A percentile compares a stretch with the other conserved stretches of the same genome.
These are phyloP conservation scores for Oryza coarctata DNA, from an alignment of 176 grass and related monocot genomes.

Conservation along the genomic window DNA sequence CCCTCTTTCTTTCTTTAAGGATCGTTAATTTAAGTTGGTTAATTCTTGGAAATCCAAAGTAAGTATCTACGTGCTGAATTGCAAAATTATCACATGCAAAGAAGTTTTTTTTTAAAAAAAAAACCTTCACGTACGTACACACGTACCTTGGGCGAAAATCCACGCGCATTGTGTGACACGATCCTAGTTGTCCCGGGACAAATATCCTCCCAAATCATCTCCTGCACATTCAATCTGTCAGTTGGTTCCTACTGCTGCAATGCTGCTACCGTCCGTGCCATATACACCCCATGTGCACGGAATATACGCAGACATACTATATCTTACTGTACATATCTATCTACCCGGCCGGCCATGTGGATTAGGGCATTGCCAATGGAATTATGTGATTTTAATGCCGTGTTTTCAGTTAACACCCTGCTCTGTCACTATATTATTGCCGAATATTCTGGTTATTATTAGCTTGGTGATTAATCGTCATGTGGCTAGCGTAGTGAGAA, in stretches of 20 bases:
- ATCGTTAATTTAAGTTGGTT: not conserved
- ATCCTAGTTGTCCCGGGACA: conserved; percentile 7
- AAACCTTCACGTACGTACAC: not conserved
- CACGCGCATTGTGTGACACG: not conserved
- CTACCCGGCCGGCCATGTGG: not conserved
- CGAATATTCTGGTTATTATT: not conserved
- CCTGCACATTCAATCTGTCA: not conserved
- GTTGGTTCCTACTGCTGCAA: not conserved
- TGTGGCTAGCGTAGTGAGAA: not conserved
- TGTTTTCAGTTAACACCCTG: not conserved
- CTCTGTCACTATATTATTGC: conserved; percentile 1
- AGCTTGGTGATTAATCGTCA: not conserved
- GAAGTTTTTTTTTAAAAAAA: not conserved
- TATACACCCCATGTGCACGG: not conserved
- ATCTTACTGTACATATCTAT: not conserved
- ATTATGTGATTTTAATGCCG: not conserved
- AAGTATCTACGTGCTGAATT: not conserved
- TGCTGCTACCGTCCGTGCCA: not conserved
- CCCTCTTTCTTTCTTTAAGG: no score
- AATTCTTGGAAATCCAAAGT: not conserved
- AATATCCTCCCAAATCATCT: conserved; percentile 20
- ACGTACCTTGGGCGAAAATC: not conserved
- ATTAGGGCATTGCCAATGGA: not conserved
- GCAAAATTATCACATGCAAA: not conserved
- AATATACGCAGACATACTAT: not conserved